Base-by-base conservation (phyloP, 1,284 basidiomycete genomes). In the Ustilago vetiveriae region DNA sequence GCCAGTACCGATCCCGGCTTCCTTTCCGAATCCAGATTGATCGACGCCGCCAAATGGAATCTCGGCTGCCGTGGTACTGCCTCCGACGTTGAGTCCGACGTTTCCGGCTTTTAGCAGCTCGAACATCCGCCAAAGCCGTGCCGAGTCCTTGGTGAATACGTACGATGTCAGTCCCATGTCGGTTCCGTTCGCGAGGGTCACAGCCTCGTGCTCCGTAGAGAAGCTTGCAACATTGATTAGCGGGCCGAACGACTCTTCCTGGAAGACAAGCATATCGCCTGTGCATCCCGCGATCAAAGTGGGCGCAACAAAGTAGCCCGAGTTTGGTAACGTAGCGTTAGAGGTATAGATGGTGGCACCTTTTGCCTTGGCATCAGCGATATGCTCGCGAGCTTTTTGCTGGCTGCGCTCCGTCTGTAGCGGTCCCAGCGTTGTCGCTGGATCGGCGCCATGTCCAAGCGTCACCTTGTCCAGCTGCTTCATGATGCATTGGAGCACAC, bases 71-170 rank as follows among this genome's bases (percentile, higher is more conserved):
- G 65, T 68, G 23, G 74, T 74, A 27, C 79, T 72, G 14, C 76
- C 64, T 17, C 75, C 78, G 10, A 77, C 75, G 37, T 82, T 80
- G 40, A 88, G 86, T 30, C 92, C 91, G 23, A 95, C 92, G 92
- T 98, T 98, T 11, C 96, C 96, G 6, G 94, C 92, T 83, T 99
- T 92, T 40, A 98, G 85, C 59, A 88, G 90, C 84, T 97, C 95
- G 16, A 94, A 92, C 24, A 99, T 93, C 37, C 95, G 87, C 92
- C 92, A 98, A 46, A 93, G 90, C 24, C 94, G 85, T 10, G 91
- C 90, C 6, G 95, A 85, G 82, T 98, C 94, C 60, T 91, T 85
- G 41, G 72, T 73, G 57, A 66, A 81, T 16, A 80, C 78, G 66
- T 81, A 81, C 32, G 69, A 76, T 5, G 94, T 94, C 19, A 99